A percentile compares a stretch with the other conserved stretches of the same genome.
phyloP scores from a whole-genome alignment of 2,329 filamentous ascomycete species.

The Bipolaris zeicola region DNA sequence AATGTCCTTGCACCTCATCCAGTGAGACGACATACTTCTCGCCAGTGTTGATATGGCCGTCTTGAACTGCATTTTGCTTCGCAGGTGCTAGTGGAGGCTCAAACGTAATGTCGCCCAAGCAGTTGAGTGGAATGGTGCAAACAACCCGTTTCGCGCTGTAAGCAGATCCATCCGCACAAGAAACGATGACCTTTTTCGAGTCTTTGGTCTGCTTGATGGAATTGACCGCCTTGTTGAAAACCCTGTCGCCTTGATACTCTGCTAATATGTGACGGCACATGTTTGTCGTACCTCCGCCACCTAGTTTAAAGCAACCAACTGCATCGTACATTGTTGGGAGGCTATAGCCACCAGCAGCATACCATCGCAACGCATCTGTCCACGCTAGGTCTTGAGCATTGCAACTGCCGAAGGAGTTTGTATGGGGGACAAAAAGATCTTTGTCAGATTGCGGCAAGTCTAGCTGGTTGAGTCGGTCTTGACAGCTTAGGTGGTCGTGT shows the following conservation, averaged over 20 bases:
- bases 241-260: not conserved
- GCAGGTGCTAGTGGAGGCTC: not conserved
- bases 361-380: conserved; percentile 1
- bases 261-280: not conserved
- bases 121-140: not conserved
- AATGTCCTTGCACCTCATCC: not conserved
- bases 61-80: not conserved
- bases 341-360: not conserved
- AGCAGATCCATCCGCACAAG: not conserved
- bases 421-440: not conserved
- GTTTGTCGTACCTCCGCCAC: not conserved
- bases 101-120: not conserved
- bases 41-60: not conserved
- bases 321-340: not conserved
- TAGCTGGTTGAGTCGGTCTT: not conserved
- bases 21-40: not conserved
- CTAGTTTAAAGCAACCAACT: not conserved
- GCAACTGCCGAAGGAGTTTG: not conserved
- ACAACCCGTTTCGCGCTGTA: not conserved
- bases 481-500: not conserved
- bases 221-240: not conserved
- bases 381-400: not conserved
- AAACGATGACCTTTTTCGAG: not conserved
- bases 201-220: not conserved
- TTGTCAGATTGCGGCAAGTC: not conserved